A percentile compares a stretch with the other conserved stretches of the same genome.
phyloP scores from a whole-genome alignment of 164 flowering plant species.

The Sextonia rubra region DNA sequence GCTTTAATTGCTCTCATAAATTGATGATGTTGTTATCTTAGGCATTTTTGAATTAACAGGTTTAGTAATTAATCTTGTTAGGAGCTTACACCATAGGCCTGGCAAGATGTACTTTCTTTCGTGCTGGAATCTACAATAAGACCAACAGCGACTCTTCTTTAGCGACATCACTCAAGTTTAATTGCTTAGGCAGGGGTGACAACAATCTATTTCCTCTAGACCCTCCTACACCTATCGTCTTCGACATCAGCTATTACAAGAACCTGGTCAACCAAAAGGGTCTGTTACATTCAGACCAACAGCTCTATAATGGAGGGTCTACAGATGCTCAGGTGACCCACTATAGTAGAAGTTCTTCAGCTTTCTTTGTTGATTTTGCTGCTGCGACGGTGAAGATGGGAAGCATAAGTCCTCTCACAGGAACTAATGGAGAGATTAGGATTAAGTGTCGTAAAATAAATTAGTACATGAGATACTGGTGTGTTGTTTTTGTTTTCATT shows the following conservation, averaged over 20 bases:
- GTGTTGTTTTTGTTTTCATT: too few relatives aligned
- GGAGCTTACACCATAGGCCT: slow-evolving; percentile 12
- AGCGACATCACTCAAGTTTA: neutral
- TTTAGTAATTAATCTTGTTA: neutral
- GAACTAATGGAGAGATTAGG: slow-evolving; percentile 11
- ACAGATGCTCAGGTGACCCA: too few relatives aligned
- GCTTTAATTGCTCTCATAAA: neutral
- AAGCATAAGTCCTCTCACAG: slow-evolving; percentile 10
- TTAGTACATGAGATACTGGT: neutral
- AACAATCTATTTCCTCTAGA: slow-evolving; percentile 11
- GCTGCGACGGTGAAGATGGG: slow-evolving; percentile 16
- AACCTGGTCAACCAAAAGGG: slow-evolving; percentile 12
- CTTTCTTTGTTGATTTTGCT: slow-evolving; percentile 7
- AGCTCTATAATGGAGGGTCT: too few relatives aligned
- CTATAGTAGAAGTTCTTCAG: neutral
- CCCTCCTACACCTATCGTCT: too few relatives aligned
- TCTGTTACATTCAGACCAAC: slow-evolving; percentile 15
- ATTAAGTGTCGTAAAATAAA: slow-evolving; percentile 11
- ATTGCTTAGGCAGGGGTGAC: slow-evolving; percentile 5
- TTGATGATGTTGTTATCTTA: neutral
- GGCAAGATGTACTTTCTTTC: neutral
- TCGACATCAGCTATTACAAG: slow-evolving; percentile 11
- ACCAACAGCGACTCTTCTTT: slow-evolving; percentile 4
- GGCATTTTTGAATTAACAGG: neutral
- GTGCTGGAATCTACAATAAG: slow-evolving; percentile 10